Conservation (phyloP, 768 basidiomycete genomes). For the Lactarius quietus region DNA sequence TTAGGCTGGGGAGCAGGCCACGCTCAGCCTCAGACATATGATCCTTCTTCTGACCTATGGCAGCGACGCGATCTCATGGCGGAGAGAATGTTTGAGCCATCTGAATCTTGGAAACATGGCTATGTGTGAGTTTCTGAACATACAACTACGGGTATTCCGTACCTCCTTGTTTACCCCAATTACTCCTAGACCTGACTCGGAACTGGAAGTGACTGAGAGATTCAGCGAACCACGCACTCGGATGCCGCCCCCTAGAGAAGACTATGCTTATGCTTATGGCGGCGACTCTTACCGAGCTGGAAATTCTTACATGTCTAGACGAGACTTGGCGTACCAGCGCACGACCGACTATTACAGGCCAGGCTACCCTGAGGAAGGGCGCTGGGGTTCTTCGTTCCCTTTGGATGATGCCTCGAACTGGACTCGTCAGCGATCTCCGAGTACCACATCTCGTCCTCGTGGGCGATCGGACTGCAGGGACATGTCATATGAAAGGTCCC, state of each 20-base stretch:
- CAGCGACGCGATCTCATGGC: conserved; percentile 37
- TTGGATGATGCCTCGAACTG: conserved; percentile 30
- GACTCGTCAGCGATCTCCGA: conserved; percentile 15
- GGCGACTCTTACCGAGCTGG: conserved; percentile 52
- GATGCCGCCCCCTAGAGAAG: conserved; percentile 24
- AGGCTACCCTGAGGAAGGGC: conserved; percentile 36
- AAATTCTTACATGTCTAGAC: conserved; percentile 37
- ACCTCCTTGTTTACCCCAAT: conserved; percentile 17
- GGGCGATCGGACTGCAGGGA: conserved; percentile 21
- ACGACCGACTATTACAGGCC: conserved; percentile 52
- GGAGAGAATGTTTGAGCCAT: conserved; percentile 67
- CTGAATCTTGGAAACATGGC: conserved; percentile 51
- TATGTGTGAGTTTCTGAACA: conserved; percentile 13
- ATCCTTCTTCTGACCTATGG: conserved; percentile 31
- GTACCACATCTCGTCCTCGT: conserved; percentile 14
- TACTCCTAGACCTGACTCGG: conserved; percentile 11
- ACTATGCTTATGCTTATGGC: conserved; percentile 38
- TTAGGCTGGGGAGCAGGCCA: conserved; percentile 9
- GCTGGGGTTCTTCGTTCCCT: conserved; percentile 33
- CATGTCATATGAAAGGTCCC: conserved; percentile 19
- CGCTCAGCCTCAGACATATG: conserved; percentile 27
- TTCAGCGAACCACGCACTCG: conserved; percentile 17
- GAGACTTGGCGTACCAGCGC: conserved; percentile 37
- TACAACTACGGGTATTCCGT: not conserved
- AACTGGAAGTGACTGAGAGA: conserved; percentile 20